These are phyloP conservation scores for Alopecurus myosuroides DNA, from an alignment of 176 grass and related monocot species.

Conservation along the genomic window DNA sequence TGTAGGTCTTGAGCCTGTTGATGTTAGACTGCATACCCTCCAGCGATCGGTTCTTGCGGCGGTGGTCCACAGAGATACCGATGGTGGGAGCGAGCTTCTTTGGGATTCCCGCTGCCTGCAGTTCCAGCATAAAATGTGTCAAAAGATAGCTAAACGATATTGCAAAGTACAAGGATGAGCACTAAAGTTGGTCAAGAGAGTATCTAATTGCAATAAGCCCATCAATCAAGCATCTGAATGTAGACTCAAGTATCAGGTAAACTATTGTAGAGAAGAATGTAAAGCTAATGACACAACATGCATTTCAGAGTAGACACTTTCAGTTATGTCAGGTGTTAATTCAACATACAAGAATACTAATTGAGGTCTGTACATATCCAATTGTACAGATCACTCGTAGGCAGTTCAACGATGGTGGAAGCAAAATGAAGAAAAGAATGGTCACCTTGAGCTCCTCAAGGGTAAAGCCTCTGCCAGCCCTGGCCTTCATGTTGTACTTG, in stretches of 20 bases:
- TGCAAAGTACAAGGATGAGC: neutral
- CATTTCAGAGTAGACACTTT: neutral
- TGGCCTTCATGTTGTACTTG: constrained; percentile 93
- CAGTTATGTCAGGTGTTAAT: too few relatives aligned
- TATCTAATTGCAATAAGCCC: neutral
- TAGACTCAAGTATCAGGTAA: neutral
- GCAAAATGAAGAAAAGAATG: neutral
- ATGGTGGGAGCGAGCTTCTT: constrained; percentile 82
- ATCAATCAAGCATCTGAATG: neutral
- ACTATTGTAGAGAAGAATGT: neutral
- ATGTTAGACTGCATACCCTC: constrained; percentile 74
- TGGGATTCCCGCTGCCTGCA: constrained; percentile 64
- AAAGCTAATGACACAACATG: too few relatives aligned
- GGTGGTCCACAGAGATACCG: constrained; percentile 79
- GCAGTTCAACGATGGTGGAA: neutral
- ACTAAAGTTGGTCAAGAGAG: neutral
- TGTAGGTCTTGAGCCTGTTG: constrained; percentile 79
- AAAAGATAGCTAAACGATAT: neutral
- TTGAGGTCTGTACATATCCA: too few relatives aligned
- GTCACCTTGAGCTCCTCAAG: constrained; percentile 87
- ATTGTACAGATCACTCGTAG: too few relatives aligned
- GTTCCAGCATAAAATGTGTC: neutral
- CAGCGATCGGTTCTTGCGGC: constrained; percentile 72
- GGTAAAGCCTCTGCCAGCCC: constrained; percentile 72
- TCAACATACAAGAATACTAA: too few relatives aligned